These are phyloP conservation scores for Stagonosporopsis chrysanthemi DNA, from an alignment of 2,329 filamentous ascomycete genomes.

Conservation along the genomic window DNA sequence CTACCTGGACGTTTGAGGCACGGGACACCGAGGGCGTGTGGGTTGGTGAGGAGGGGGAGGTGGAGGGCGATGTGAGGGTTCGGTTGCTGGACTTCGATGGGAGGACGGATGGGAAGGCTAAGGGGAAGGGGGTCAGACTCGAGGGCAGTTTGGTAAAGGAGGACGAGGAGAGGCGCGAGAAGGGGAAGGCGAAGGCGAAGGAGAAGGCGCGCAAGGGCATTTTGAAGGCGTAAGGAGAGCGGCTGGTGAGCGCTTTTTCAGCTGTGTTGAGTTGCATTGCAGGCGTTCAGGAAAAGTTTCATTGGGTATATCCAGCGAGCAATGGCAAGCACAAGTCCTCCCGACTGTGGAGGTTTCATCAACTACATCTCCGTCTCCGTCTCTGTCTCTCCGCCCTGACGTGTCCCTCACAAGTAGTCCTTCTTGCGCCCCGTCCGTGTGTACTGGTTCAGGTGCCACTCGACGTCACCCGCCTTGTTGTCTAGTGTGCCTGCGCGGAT, in stretches of 20 bases:
- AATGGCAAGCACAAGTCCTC: neutral
- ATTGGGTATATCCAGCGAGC: conserved; percentile 11
- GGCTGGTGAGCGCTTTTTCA: neutral
- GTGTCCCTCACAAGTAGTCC: conserved; percentile 71
- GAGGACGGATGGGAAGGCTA: conserved; percentile 67
- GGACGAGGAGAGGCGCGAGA: conserved; percentile 65
- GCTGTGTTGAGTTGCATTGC: neutral
- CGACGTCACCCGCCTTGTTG: conserved; percentile 92
- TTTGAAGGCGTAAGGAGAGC: neutral
- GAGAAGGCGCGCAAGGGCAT: conserved; percentile 5
- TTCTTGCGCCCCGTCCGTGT: conserved; percentile 94
- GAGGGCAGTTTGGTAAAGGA: conserved; percentile 84
- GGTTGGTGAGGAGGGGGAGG: conserved; percentile 70
- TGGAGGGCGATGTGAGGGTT: conserved; percentile 50
- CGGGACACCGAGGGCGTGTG: conserved; percentile 67
- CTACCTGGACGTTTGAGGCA: conserved; percentile 75
- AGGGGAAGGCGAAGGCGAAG: conserved; percentile 26
- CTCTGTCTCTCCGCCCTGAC: neutral
- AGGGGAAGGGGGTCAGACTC: conserved; percentile 77
- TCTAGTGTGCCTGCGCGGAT: conserved; percentile 91
- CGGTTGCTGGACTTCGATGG: conserved; percentile 84
- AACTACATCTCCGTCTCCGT: neutral
- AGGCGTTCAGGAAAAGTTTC: conserved; percentile 10
- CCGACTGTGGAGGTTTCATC: neutral
- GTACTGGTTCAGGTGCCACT: conserved; percentile 97